These are phyloP conservation scores for Acer negundo DNA, from an alignment of 345 rosid species.

Conservation along the genomic window DNA sequence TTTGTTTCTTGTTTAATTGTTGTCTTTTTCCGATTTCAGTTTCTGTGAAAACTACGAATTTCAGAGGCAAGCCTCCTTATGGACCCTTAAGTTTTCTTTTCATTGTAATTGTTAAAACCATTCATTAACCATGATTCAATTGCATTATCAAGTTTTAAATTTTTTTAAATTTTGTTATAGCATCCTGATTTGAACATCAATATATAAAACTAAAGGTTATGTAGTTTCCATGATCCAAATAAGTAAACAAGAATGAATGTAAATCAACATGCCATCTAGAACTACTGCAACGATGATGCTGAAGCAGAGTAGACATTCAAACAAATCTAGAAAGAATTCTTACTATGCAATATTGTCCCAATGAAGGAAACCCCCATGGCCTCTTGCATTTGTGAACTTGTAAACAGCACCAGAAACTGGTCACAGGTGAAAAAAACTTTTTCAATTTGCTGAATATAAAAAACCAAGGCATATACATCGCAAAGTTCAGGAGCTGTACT, in stretches of 20 bases:
- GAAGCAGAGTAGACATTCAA: neutral
- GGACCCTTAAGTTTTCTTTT: neutral
- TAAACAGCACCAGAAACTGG: constrained; percentile 75
- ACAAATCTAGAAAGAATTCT: neutral
- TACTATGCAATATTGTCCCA: constrained; percentile 66
- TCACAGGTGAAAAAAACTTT: neutral
- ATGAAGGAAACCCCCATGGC: constrained; percentile 78
- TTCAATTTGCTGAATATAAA: constrained; percentile 10
- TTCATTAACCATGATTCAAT: too few relatives aligned
- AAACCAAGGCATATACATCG: neutral
- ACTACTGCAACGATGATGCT: neutral
- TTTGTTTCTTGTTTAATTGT: neutral
- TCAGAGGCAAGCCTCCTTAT: neutral
- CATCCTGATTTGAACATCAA: neutral
- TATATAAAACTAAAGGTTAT: neutral
- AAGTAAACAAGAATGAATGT: too few relatives aligned
- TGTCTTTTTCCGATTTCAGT: neutral
- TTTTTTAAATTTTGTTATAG: neutral
- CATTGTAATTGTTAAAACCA: too few relatives aligned
- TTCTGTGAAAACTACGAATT: neutral
- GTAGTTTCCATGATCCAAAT: neutral
- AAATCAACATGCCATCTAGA: neutral
- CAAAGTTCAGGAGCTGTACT: constrained; percentile 6
- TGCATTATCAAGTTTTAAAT: too few relatives aligned
- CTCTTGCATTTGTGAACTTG: constrained; percentile 72